These are phyloP conservation scores for Limonomyces culmigenus DNA, from an alignment of 1,284 basidiomycete species.

Conservation along the genomic window DNA sequence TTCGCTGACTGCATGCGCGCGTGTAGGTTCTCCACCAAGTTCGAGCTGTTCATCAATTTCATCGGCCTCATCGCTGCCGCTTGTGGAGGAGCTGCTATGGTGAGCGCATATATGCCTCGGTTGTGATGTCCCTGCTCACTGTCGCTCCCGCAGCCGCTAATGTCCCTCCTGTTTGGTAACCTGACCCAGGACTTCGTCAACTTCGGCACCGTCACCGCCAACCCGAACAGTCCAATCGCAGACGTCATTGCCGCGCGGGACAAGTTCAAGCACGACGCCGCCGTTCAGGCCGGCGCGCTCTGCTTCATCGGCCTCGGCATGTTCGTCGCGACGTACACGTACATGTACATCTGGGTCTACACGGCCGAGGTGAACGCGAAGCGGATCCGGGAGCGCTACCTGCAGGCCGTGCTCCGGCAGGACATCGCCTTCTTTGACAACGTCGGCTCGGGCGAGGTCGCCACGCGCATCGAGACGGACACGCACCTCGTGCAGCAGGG, in stretches of 20 bases:
- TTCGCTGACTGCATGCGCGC: too few species aligned
- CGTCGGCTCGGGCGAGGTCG: slow-evolving; percentile 88
- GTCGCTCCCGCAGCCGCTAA: slow-evolving; percentile 35
- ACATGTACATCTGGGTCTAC: slow-evolving; percentile 81
- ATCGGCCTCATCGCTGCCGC: slow-evolving; percentile 53
- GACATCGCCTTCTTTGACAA: slow-evolving; percentile 87
- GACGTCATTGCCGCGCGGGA: slow-evolving; percentile 23
- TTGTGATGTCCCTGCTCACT: neutral
- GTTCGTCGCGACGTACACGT: slow-evolving; percentile 53
- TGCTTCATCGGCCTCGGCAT: slow-evolving; percentile 53
- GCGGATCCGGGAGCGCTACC: slow-evolving; percentile 63
- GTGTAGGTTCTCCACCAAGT: slow-evolving; percentile 39
- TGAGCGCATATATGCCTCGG: slow-evolving; percentile 13
- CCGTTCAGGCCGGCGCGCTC: slow-evolving; percentile 45
- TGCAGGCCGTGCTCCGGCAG: slow-evolving; percentile 65
- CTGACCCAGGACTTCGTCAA: slow-evolving; percentile 62
- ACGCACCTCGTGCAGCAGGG: slow-evolving; percentile 81
- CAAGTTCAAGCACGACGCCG: slow-evolving; percentile 33
- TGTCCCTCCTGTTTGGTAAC: slow-evolving; percentile 71
- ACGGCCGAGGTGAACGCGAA: slow-evolving; percentile 84
- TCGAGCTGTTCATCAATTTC: slow-evolving; percentile 44
- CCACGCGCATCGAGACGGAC: slow-evolving; percentile 89
- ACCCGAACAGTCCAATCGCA: slow-evolving; percentile 11
- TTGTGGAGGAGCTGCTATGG: slow-evolving; percentile 63
- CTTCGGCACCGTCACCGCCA: slow-evolving; percentile 23